Evolutionary conservation across 805 yeast genomes (phyloP), one percentile per base, ranked within the genome.

Genomic region (Starmera caribaea): DNA sequence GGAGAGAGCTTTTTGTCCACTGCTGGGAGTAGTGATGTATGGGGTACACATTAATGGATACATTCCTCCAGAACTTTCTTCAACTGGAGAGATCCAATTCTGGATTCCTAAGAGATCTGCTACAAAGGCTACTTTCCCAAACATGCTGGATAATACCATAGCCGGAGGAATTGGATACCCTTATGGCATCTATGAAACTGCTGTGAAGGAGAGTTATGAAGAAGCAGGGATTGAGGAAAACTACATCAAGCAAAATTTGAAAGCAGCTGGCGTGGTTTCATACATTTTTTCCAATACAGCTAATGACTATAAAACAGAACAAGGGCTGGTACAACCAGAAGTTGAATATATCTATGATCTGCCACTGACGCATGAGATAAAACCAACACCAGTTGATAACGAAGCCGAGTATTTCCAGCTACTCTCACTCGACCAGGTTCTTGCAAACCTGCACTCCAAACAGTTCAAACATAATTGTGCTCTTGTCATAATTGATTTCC

Each of bases 101-200:
- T 92, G 97, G 97, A 70, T 90, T 9, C 96, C 98, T 0, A 65
- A 86, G 44, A 65, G 98, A 47, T 72, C 97, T 0, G 57, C 65
- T 5, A 69, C 77, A 2, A 92, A 92, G 57, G 81, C 81, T 14
- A 92, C 98, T 0, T 90, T 76, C 63, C 97, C 98, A 0, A 82
- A 84, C 0, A 81, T 76, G 83, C 69, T 89, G 31, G 98, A 92
- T 57, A 90, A 89, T 57, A 87, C 95, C 1, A 84, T 92, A 7
- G 98, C 96, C 0, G 98, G 98, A 1, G 98, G 98, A 0, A 53
- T 92, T 4, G 96, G 95, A 0, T 69, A 80, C 56, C 96, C 95
- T 0, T 66, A 74, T 47, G 86, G 88, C 0, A 63, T 78, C 3
- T 62, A 66, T 53, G 95, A 86, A 35, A 90, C 97, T 0, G 76